Percentiles rank a stretch among this genome's conserved stretches.
Evolutionary conservation across 805 yeast species (phyloP).

Genomic region (Cyberlindnera euphorbiae): DNA sequence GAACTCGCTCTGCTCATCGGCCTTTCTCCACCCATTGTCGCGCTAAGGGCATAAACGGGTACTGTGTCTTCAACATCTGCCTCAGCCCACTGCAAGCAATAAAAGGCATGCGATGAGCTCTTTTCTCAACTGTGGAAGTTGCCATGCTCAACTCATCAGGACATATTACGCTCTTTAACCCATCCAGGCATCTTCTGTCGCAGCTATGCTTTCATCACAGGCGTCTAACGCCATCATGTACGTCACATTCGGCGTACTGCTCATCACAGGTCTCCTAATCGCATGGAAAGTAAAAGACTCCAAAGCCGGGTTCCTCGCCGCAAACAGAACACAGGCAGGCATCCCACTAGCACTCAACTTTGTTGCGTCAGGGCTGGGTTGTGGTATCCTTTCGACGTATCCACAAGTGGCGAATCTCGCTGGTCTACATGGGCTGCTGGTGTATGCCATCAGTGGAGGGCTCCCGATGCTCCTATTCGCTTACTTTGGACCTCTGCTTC

Average conservation of each 20-base stretch:
- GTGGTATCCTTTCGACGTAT: constrained; percentile 82
- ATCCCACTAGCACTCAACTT: constrained; percentile 82
- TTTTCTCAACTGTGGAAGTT: too few relatives aligned
- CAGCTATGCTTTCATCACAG: constrained; percentile 37
- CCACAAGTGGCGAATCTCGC: constrained; percentile 81
- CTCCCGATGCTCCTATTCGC: constrained; percentile 85
- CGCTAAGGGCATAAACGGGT: not conserved
- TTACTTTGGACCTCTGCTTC: constrained; percentile 71
- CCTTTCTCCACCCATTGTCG: too few relatives aligned
- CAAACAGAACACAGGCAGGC: constrained; percentile 77
- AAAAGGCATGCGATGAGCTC: too few relatives aligned
- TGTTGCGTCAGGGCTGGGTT: constrained; percentile 89
- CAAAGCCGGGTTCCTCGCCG: constrained; percentile 55
- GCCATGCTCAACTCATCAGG: too few relatives aligned
- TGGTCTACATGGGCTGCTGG: constrained; percentile 83
- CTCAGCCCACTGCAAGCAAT: too few relatives aligned
- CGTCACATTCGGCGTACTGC: constrained; percentile 50
- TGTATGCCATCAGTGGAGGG: constrained; percentile 75
- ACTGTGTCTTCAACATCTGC: too few relatives aligned
- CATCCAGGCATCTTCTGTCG: too few relatives aligned
- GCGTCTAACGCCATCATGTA: constrained; percentile 65
- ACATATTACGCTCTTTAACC: too few relatives aligned
- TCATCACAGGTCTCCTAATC: constrained; percentile 48
- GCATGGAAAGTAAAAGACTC: constrained; percentile 55
- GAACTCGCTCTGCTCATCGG: too few relatives aligned